Evolutionary conservation across 2,329 filamentous ascomycete species (phyloP), one percentile per base, ranked within the genome.

Genomic region (Fusarium chuoi): DNA sequence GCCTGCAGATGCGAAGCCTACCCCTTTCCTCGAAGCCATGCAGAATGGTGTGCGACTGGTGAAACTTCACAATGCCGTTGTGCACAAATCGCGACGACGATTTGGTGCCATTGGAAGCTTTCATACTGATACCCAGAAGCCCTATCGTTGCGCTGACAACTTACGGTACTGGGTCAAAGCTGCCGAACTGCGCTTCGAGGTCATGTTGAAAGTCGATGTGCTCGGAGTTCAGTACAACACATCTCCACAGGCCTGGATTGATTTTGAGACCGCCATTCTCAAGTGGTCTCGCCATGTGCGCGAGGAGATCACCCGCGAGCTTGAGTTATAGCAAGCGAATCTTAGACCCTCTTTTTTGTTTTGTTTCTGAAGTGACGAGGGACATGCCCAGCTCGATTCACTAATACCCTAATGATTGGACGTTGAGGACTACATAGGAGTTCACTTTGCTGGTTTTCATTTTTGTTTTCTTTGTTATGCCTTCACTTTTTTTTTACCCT

Each of bases 101-200:
- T 98, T 98, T 80, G 95, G 95, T 59, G 90, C 94, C 71, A 98
- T 99, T 79, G 94, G 94, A 65, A 89, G 89, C 15, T 98, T 93
- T 82, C 96, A 98, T 81, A 92, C 91, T n/a, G 95, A 99, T 82
- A 96, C 96, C 15, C 92, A 91, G 68, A 98, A 98, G 83, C 96
- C 96, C 1, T 99, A 99, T 82, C 92, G 96, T 55, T 92, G 92
- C 71, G 94, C 95, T 7, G 96, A 99, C 77, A 99, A 99, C 81
- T 87, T 99, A 70, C 90, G 95, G 45, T 99, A 93, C 86, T 99
- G 96, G 96, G 89, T 93, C 83, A 99, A 99, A 85, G 96, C 96
- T 3, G 95, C 95, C 13, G 95, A 99, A 84, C 87, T 98, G 66
- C 91, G 96, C 62, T 99, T 96, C 92, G 96, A 98, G 83, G 89